phyloP scores from a whole-genome alignment of 2,329 filamentous ascomycete species.

The Teratosphaeria gauchensis region DNA sequence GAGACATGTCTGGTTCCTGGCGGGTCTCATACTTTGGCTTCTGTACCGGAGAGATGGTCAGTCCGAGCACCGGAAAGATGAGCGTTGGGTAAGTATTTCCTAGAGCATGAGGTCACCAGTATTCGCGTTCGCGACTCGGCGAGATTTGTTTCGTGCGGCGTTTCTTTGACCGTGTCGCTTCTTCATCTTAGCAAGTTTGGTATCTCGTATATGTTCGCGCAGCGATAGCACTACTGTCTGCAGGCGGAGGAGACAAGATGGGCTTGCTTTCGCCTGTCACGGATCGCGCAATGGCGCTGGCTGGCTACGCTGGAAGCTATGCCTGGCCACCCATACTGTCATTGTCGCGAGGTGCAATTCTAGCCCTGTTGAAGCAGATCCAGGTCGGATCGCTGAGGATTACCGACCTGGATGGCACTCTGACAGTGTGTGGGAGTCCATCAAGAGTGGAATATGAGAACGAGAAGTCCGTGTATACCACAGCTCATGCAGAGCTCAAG shows the following conservation, averaged over 20 bases:
- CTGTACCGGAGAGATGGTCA: background rate
- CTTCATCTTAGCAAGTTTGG: background rate
- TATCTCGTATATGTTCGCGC: background rate
- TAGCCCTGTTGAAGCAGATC: conserved; percentile 37
- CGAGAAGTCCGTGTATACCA: conserved; percentile 28
- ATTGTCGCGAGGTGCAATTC: conserved; percentile 35
- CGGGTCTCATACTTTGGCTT: background rate
- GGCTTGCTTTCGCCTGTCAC: conserved; percentile 28
- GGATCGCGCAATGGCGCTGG: conserved; percentile 30
- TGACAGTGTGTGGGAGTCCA: conserved; percentile 34
- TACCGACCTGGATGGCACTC: conserved; percentile 34
- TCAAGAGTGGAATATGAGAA: conserved; percentile 24
- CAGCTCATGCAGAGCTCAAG: conserved; percentile 45
- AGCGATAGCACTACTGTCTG: background rate
- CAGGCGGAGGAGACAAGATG: conserved; percentile 9
- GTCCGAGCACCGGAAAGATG: background rate
- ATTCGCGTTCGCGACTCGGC: background rate
- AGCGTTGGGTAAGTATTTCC: background rate
- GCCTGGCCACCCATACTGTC: conserved; percentile 40
- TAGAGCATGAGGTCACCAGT: background rate
- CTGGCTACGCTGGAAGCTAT: conserved; percentile 34
- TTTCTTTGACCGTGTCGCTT: background rate
- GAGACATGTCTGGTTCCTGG: background rate
- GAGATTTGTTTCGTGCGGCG: background rate
- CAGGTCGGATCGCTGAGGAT: conserved; percentile 38